These are phyloP conservation scores for Yamadazyma olivae DNA, from an alignment of 805 yeast genomes.

Conservation along the genomic window DNA sequence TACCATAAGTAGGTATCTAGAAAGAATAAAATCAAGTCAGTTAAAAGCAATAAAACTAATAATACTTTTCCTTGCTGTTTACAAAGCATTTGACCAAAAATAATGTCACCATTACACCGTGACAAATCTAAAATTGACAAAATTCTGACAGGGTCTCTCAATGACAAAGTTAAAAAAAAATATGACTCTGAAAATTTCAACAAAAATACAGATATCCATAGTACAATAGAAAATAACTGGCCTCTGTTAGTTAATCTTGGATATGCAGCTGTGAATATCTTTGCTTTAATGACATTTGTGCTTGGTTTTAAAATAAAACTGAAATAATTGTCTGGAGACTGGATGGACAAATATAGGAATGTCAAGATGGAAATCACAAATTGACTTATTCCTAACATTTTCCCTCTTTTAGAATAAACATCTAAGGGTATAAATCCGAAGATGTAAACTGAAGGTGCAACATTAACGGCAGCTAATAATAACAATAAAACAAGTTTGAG, in stretches of 20 bases:
- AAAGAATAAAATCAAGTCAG: conserved; percentile 33
- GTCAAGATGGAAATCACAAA: conserved; percentile 26
- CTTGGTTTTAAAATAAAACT: conserved; percentile 6
- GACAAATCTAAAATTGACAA: conserved; percentile 24
- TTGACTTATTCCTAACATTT: conserved; percentile 21
- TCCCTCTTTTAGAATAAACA: conserved; percentile 21
- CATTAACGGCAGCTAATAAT: conserved; percentile 17
- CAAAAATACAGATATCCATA: conserved; percentile 31
- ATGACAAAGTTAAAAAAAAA: conserved; percentile 31
- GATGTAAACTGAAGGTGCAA: conserved; percentile 28
- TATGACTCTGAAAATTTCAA: conserved; percentile 36
- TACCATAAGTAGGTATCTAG: conserved; percentile 42
- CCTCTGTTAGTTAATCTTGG: conserved; percentile 22
- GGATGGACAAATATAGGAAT: conserved; percentile 25
- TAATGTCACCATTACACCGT: conserved; percentile 25
- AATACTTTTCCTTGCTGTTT: conserved; percentile 24
- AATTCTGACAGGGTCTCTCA: conserved; percentile 32
- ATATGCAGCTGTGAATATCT: conserved; percentile 20
- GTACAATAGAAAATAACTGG: conserved; percentile 19
- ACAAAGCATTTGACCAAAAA: conserved; percentile 23
- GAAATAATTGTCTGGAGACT: conserved; percentile 23
- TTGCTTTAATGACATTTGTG: conserved; percentile 8
- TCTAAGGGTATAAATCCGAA: conserved; percentile 22
- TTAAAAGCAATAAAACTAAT: conserved; percentile 20
- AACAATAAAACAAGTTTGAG: conserved; percentile 14